Conservation (phyloP, 148 eudicot genomes). For the Amaranthus palmeri region DNA sequence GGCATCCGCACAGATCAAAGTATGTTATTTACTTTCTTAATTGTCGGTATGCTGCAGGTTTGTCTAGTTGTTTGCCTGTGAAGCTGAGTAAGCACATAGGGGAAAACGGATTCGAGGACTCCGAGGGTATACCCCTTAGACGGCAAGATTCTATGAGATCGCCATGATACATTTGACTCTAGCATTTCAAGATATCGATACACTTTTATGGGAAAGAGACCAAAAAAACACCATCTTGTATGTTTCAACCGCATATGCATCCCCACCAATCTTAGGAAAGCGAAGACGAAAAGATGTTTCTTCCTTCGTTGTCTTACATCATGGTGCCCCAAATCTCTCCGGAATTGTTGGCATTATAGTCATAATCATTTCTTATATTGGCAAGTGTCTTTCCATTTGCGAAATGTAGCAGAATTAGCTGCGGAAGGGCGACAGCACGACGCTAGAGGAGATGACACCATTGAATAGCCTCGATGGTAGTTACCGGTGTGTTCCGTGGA, state of each 20-base stretch:
- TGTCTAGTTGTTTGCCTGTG: slow-evolving; percentile 40
- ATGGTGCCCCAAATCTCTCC: not conserved
- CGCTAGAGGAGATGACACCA: not conserved
- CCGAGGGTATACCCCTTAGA: slow-evolving; percentile 73
- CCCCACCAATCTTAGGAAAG: not conserved
- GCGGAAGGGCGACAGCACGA: not conserved
- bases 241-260: not conserved
- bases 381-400: not conserved
- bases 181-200: slow-evolving; percentile 12
- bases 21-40: slow-evolving; percentile 6
- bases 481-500: too few relatives aligned
- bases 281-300: not conserved
- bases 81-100: slow-evolving; percentile 53
- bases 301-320: not conserved
- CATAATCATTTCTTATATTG: not conserved
- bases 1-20: not conserved
- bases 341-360: not conserved
- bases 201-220: slow-evolving; percentile 11
- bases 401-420: not conserved
- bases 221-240: not conserved
- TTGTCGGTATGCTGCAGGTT: slow-evolving; percentile 31
- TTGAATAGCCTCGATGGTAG: too few relatives aligned
- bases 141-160: slow-evolving; percentile 56
- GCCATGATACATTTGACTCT: slow-evolving; percentile 21
- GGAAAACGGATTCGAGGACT: slow-evolving; percentile 56